phyloP scores from a whole-genome alignment of 2,329 filamentous ascomycete species.

The Cytospora mali region DNA sequence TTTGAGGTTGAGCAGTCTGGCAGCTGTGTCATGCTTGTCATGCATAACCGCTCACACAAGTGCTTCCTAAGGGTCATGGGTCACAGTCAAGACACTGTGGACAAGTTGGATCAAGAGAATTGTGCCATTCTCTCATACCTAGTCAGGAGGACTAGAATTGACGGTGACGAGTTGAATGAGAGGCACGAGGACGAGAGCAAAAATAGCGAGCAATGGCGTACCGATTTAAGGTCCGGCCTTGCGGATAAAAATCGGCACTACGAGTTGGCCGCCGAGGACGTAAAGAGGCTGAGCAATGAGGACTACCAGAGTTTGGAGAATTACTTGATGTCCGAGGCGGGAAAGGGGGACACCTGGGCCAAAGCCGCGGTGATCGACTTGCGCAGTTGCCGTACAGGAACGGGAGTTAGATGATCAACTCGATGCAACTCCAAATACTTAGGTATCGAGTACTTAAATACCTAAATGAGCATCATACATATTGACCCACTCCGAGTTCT shows the following conservation, averaged over 20 bases:
- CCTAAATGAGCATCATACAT: not conserved
- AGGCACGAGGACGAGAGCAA: not conserved
- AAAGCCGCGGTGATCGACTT: too few relatives aligned
- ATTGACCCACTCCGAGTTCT: not conserved
- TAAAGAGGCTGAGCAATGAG: not conserved
- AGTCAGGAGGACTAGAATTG: not conserved
- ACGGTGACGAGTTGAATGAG: not conserved
- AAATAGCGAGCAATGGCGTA: not conserved
- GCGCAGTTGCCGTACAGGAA: too few relatives aligned
- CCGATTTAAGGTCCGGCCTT: conserved; percentile 1
- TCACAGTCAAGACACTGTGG: conserved; percentile 7
- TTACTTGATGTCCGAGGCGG: too few relatives aligned
- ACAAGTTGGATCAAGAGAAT: conserved; percentile 13
- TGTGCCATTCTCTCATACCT: conserved; percentile 22
- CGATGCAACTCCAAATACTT: not conserved
- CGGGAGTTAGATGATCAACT: not conserved
- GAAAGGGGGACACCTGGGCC: too few relatives aligned
- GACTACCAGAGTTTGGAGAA: not conserved
- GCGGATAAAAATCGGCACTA: conserved; percentile 9
- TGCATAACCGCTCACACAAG: conserved; percentile 27
- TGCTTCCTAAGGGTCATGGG: conserved; percentile 24
- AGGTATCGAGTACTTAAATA: not conserved
- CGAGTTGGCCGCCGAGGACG: not conserved
- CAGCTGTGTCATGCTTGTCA: conserved; percentile 18
- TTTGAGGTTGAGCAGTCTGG: conserved; percentile 1